Base-by-base conservation (phyloP, 106 monocot genomes). In the Phalaenopsis aphrodite region DNA sequence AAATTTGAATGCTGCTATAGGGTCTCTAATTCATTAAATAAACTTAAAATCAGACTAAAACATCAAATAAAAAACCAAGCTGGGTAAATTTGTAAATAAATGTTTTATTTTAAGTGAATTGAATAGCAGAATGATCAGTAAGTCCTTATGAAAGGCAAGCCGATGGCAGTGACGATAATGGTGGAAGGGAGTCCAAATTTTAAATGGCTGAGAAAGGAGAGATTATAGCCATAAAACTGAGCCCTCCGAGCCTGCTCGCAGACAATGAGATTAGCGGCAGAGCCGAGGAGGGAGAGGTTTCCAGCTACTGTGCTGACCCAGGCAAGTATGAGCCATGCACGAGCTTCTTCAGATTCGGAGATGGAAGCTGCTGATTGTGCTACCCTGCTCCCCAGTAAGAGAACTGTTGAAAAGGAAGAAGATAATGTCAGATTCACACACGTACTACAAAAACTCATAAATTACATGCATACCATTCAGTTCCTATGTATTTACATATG, bases 231-330 rank as follows among this genome's bases (percentile, higher is more conserved):
- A 23, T 78, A 42, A 23, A 56, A 82, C 55, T 83, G 83, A 15
- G 83, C 81, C 7, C 87, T 61, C 2, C 85, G 83, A 17, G 91
- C 79, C 6, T 92, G 92, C 73, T 92, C 92, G 21, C 92, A 92
- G 4, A 92, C 92, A 11, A 92, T 92, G 56, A 92, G 72, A 82
- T 92, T 92, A 8, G 92, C 92, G 2, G 92, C 89, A 12, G 92
- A 92, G 17, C 92, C 89, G 14, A 92, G 76, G 2, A 92, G 81
- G 41, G 92, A 87, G 14, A 92, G 82, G 75, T 92, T 92, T 16
- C 92, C 92, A 41, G 89, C 92, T 10, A 89, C 89, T 39, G 92
- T 92, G 80, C 89, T 92, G 36, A 84, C 89, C 92, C 92, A 92
- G 47, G 92, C 89, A 47, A 92, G 64, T 56, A 92, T 56, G 42